A percentile compares a stretch with the other conserved stretches of the same genome.
Conservation (phyloP, 1,139 yeast genomes). For the Geotrichum klebahnii region DNA sequence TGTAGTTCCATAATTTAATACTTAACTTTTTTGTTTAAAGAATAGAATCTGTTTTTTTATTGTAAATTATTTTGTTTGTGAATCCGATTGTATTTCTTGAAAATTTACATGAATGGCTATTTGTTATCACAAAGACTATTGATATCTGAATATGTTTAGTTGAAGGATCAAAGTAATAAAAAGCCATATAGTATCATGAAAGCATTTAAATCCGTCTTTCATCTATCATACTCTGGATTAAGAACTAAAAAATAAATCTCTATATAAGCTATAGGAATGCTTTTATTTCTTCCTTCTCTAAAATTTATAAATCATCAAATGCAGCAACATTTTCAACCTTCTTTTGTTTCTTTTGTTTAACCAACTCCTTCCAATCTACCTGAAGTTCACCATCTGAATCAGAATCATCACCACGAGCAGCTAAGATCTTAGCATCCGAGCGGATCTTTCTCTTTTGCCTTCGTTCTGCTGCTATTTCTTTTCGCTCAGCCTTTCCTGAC, state of each 20-base stretch:
- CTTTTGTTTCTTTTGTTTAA: conserved; percentile 60
- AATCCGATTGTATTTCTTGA: too few species aligned
- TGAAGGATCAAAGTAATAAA: too few species aligned
- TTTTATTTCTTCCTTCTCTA: neutral
- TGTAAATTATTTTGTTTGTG: too few species aligned
- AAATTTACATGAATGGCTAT: too few species aligned
- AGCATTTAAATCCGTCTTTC: too few species aligned
- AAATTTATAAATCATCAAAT: conserved; percentile 62
- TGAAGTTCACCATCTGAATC: conserved; percentile 49
- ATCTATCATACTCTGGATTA: neutral
- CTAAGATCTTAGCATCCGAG: conserved; percentile 51
- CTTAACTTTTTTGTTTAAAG: too few species aligned
- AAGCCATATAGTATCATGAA: too few species aligned
- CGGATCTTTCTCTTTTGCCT: conserved; percentile 58
- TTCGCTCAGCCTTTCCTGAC: conserved; percentile 66
- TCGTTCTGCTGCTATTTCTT: conserved; percentile 60
- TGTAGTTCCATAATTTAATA: too few species aligned
- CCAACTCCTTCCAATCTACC: conserved; percentile 85
- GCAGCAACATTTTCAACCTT: conserved; percentile 47
- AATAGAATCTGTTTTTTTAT: too few species aligned
- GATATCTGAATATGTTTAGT: too few species aligned
- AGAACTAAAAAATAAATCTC: neutral
- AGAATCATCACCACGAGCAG: conserved; percentile 35
- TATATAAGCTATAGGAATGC: neutral
- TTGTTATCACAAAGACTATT: too few species aligned